phyloP scores from a whole-genome alignment of 768 basidiomycete species.

The Zangia roseola region DNA sequence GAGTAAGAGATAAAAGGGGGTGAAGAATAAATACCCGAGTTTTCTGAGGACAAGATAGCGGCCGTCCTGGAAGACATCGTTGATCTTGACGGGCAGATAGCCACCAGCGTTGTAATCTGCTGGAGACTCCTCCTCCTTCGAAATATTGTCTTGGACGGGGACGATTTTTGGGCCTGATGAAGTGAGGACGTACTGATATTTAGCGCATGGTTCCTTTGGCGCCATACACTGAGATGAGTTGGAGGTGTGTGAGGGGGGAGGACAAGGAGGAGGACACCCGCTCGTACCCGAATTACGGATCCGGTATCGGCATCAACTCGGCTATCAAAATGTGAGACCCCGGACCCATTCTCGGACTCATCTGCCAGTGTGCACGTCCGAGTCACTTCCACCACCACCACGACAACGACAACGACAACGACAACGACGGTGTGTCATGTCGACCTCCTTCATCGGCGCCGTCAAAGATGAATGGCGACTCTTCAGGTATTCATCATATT shows the following conservation, averaged over 20 bases:
- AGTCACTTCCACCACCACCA: background rate
- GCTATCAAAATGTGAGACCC: too few species aligned
- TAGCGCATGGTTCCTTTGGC: slow-evolving; percentile 62
- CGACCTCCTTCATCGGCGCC: slow-evolving; percentile 64
- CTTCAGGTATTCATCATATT: slow-evolving; percentile 53
- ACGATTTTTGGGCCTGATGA: slow-evolving; percentile 66
- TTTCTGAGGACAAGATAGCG: slow-evolving; percentile 88
- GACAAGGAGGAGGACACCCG: background rate
- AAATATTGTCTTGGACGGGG: slow-evolving; percentile 60
- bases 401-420: slow-evolving; percentile 3
- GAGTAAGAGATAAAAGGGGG: background rate
- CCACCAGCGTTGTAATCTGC: slow-evolving; percentile 82
- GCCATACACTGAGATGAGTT: slow-evolving; percentile 48
- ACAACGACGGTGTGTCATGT: slow-evolving; percentile 5
- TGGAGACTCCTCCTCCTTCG: slow-evolving; percentile 80
- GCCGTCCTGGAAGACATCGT: slow-evolving; percentile 79
- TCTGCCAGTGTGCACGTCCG: too few species aligned
- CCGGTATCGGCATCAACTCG: background rate
- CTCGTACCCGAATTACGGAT: slow-evolving; percentile 16
- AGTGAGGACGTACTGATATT: slow-evolving; percentile 76
- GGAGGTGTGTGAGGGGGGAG: background rate
- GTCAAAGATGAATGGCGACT: slow-evolving; percentile 84
- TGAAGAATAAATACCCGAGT: slow-evolving; percentile 59
- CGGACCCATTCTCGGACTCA: too few species aligned
- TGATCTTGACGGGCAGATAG: slow-evolving; percentile 77